Base-by-base conservation (phyloP, 2,329 filamentous ascomycete genomes). In the Lachnellula cervina region DNA sequence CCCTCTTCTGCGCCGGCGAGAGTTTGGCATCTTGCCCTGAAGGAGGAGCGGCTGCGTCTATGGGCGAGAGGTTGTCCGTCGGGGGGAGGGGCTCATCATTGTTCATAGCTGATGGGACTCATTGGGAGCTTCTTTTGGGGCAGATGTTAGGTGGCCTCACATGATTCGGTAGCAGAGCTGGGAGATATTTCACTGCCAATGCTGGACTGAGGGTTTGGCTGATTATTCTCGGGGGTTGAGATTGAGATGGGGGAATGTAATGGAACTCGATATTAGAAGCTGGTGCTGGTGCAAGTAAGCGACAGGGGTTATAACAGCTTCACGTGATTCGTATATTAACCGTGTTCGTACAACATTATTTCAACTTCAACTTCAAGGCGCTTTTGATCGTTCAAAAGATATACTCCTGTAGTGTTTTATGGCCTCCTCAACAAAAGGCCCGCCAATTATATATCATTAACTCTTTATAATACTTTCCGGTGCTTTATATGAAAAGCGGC, bases 21-120 rank as follows among this genome's bases (percentile, higher is more conserved):
- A 55, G 55, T 8, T 37, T 45, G 53, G 58, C 52, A 37, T 60
- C 46, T 34, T 48, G 45, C 14, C 53, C 17, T 17, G 51, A 38
- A 32, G 21, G 46, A 23, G 44, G 47, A 23, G 11, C 49, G 40
- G 46, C 32, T 49, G 52, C 32, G 13, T 37, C 25, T 47, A 50
- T 55, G 56, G 48, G 58, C 54, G 51, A 57, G 58, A 43, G 62
- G 57, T 54, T 56, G 46, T 59, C 52, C 32, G 60, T 57, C 52
- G 57, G 56, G 57, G 58, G 57, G 63, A 60, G 65, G 59, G 74
- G 68, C 28, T 32, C 28, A 67, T 79, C 77, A 78, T 79, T 69
- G 76, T 73, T 78, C 77, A 80, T 80, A 73, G 74, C 76, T 62
- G 57, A 55, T 58, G 61, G 28, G 50, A 64, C 60, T 66, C 68